Base-by-base conservation (phyloP, 2,329 filamentous ascomycete genomes). In the Arthrobotrys megalospora region DNA sequence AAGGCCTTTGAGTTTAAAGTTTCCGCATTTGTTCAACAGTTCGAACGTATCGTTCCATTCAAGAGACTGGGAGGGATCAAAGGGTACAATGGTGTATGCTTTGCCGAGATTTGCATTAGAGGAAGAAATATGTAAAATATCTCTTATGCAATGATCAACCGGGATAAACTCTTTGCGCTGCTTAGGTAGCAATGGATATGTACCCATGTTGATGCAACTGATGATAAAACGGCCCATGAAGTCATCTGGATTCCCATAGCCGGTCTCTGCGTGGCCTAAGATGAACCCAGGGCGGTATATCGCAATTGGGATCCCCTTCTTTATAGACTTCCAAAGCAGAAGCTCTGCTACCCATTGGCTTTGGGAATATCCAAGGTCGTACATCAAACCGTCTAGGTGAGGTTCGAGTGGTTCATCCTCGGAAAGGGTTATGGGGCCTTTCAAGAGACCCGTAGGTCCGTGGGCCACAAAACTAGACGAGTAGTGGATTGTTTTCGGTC, bases 101-200 rank as follows among this genome's bases (percentile, higher is more conserved):
- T 41, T 41, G 1, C 62, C 62, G 34, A 65, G 38, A 11, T 62
- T 71, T 50, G 21, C 2, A 14, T 50, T 58, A 11, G 45, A 50
- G 10, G 12, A 71, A 1, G 67, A 58, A n/a, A 71, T 71, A 19
- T 71, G 55, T n/a, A 71, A 36, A 12, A 71, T 71, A 50, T 52
- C 67, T 41, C 52, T 62, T 16, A 58, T 14, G 53, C 45, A 58
- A 48, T 71, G 58, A 45, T 71, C 41, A 6, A 71, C 67, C 11
- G 67, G 67, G 24, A 71, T 62, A 21, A 71, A 71, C 14, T 71
- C 67, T 16, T 71, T 71, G 55, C 67, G 67, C 41, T 71, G 67
- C 45, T 71, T 71, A 10, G 53, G 67, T 41, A 71, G 36, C 21
- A 60, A 4, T 3, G 67, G 67, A 21, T 71, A 71, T 19, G 50